Conservation (phyloP, 129 eudicot genomes). For the Saussurea involucrata region DNA sequence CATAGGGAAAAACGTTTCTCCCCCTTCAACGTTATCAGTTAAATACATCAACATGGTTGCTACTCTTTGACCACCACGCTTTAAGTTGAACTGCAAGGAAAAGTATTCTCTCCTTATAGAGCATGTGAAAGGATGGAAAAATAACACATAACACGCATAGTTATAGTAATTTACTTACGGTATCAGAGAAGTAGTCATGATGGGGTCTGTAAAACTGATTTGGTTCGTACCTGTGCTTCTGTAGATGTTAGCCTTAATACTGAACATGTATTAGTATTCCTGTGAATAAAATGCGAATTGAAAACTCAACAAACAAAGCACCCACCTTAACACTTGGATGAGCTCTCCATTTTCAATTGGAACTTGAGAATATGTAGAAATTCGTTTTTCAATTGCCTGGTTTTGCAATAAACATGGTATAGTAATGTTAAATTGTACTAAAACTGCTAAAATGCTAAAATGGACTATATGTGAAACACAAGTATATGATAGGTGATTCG, state of each 20-base stretch:
- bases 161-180: conserved; percentile 40
- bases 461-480: background rate
- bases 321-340: conserved; percentile 83
- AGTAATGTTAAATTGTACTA: background rate
- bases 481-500: background rate
- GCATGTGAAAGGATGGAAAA: background rate
- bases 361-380: conserved; percentile 86
- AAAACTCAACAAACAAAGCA: background rate
- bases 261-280: conserved; percentile 38
- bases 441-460: background rate
- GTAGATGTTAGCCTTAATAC: conserved; percentile 69
- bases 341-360: conserved; percentile 94
- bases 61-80: conserved; percentile 95
- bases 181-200: conserved; percentile 95
- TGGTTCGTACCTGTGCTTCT: conserved; percentile 95
- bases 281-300: conserved; percentile 11
- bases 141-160: background rate
- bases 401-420: conserved; percentile 1
- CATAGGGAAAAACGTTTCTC: conserved; percentile 90
- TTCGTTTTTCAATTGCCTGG: conserved; percentile 84
- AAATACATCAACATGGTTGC: conserved; percentile 95
- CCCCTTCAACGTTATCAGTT: conserved; percentile 91
- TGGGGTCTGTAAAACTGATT: conserved; percentile 89
- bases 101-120: background rate
- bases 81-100: conserved; percentile 68